Percentiles rank a stretch among this genome's conserved stretches.
phyloP scores from a whole-genome alignment of 2,329 filamentous ascomycete genomes.

The Colletotrichum scovillei region DNA sequence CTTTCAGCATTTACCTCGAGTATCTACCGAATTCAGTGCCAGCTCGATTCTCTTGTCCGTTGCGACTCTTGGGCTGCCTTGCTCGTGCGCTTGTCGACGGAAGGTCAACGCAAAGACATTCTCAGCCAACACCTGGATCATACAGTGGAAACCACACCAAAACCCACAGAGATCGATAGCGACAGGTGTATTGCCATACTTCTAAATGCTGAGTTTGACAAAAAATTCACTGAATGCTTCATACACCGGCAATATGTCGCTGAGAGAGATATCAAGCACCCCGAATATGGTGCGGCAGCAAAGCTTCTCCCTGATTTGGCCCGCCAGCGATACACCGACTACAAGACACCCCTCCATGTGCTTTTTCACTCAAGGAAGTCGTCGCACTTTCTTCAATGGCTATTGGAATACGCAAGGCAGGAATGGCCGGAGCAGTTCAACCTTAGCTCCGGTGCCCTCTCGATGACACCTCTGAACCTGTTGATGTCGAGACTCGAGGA shows the following conservation, averaged over 20 bases:
- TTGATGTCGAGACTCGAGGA: conserved; percentile 45
- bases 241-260: not conserved
- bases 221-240: not conserved
- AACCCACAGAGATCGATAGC: too few species aligned
- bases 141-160: too few species aligned
- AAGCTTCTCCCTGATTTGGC: conserved; percentile 41
- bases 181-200: not conserved
- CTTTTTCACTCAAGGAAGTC: conserved; percentile 43
- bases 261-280: conserved; percentile 1
- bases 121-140: conserved; percentile 31
- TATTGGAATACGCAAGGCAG: conserved; percentile 46
- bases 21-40: not conserved
- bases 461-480: conserved; percentile 40
- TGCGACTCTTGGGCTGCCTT: not conserved
- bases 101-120: not conserved
- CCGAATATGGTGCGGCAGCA: conserved; percentile 9
- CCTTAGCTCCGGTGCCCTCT: conserved; percentile 31
- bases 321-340: conserved; percentile 40
- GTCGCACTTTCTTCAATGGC: conserved; percentile 50
- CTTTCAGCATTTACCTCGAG: not conserved
- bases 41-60: not conserved
- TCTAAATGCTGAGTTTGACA: not conserved
- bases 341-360: conserved; percentile 38
- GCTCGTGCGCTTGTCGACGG: not conserved
- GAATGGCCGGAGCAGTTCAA: conserved; percentile 43